Evolutionary conservation across 169 alveolate species (phyloP).

Genomic region (Plasmodium malariae): DNA sequence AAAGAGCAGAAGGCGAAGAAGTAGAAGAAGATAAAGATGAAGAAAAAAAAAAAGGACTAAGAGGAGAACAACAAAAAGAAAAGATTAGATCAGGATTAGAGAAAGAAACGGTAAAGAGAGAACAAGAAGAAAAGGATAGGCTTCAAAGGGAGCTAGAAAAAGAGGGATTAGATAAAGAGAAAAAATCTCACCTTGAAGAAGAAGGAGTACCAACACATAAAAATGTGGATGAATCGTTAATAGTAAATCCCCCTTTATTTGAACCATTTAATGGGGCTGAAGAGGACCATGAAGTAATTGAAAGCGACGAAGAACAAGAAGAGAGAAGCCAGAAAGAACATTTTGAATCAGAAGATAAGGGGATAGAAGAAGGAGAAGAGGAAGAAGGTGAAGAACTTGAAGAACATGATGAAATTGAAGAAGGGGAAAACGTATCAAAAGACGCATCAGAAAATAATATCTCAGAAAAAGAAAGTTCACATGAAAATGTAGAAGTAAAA

Average conservation of each 20-base stretch:
- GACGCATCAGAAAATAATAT: neutral
- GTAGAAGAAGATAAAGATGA: neutral
- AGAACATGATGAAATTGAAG: no score
- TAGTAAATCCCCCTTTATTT: slow-evolving; percentile 5
- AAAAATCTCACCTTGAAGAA: no score
- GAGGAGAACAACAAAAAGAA: neutral
- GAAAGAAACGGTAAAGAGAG: neutral
- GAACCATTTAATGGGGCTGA: neutral
- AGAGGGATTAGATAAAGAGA: no score
- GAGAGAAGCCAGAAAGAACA: no score
- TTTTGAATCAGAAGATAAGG: neutral
- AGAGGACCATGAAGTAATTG: neutral
- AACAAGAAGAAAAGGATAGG: slow-evolving; percentile 1
- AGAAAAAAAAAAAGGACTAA: neutral
- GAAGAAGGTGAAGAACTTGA: no score
- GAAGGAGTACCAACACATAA: neutral
- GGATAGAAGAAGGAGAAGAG: no score
- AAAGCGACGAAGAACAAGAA: neutral
- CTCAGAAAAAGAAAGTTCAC: neutral
- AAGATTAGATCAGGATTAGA: neutral
- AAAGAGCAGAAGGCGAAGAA: neutral
- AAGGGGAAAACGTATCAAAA: no score
- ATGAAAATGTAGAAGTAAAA: neutral
- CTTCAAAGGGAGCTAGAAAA: neutral
- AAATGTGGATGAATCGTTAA: slow-evolving; percentile 19